Percentiles rank a stretch among this genome's conserved stretches.
Conservation (phyloP, 2,329 filamentous ascomycete species). For the Basipetospora chlamydospora region DNA sequence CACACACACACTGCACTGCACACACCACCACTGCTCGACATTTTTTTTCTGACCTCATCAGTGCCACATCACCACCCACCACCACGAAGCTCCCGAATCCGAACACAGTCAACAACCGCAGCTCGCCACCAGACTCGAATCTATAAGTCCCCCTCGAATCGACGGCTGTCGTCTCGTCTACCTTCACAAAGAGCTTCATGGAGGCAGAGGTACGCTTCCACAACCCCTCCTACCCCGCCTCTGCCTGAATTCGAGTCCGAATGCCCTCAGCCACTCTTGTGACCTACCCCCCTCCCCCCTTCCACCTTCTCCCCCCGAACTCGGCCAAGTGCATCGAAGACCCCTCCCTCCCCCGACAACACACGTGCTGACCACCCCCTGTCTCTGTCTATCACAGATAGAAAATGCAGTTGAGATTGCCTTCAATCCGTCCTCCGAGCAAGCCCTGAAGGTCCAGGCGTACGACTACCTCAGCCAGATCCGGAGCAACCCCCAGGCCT, state of each 20-base stretch:
- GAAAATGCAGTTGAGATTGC: conserved; percentile 93
- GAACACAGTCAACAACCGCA: no score
- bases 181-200: conserved; percentile 4
- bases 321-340: background rate
- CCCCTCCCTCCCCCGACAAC: no score
- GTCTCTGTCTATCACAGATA: conserved; percentile 57
- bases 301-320: background rate
- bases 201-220: conserved; percentile 5
- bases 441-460: conserved; percentile 63
- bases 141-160: background rate
- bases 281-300: background rate
- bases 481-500: conserved; percentile 67
- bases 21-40: no score
- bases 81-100: no score
- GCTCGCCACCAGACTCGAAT: no score
- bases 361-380: no score
- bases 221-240: conserved; percentile 2
- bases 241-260: background rate
- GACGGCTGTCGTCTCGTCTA: background rate
- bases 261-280: background rate
- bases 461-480: conserved; percentile 69
- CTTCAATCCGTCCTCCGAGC: conserved; percentile 66
- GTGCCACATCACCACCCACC: no score
- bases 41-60: no score
- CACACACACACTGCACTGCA: no score